Base-by-base conservation (phyloP, 106 monocot species). In the Allium fistulosum region DNA sequence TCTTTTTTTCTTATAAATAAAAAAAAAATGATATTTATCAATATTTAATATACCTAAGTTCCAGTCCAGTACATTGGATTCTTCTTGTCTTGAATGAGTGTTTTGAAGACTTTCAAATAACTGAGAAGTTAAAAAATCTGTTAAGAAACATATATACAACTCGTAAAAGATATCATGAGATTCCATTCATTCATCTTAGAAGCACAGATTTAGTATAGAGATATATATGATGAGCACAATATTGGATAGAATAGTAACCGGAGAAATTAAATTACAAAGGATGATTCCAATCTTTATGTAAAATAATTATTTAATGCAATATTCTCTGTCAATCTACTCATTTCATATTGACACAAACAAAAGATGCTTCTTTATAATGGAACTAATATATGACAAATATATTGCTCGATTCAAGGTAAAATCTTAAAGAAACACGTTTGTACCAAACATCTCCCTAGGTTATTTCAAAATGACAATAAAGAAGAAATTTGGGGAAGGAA, bases 361-460 rank as follows among this genome's bases (percentile, higher is more conserved):
- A 49, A 64, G 64, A 64, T 64, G 48, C 64, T 17, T 17, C 17
- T 49, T 55, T 55, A 55, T 64, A 49, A 64, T 16, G 17, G 8
- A 13, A 64, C 49, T 49, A 64, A 48, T 22, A 22, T 22, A 22
- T 49, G 0, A 48, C 7, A 11, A 64, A 48, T 47, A 17, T 17
- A 16, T 64, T 6, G 64, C 48, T 48, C 48, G 9, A 9, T 64
- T 13, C 64, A 14, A 64, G 64, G 27, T 48, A 64, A 46, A 64
- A 49, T 46, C 48, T 17, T 64, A 64, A 49, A 62, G 11, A 62
- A 62, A 61, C 27, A 9, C 47, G 16, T 45, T 6, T 17, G 49
- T 49, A 17, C 64, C 64, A 64, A 64, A 64, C 64, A 64, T 64
- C 64, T 64, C 64, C 64, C 64, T 64, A 64, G 64, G 49, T 64